Percentiles rank a stretch among this genome's conserved stretches.
Conservation (phyloP, 192 early-diverging fungal genomes). For the Entomortierella parvispora region DNA sequence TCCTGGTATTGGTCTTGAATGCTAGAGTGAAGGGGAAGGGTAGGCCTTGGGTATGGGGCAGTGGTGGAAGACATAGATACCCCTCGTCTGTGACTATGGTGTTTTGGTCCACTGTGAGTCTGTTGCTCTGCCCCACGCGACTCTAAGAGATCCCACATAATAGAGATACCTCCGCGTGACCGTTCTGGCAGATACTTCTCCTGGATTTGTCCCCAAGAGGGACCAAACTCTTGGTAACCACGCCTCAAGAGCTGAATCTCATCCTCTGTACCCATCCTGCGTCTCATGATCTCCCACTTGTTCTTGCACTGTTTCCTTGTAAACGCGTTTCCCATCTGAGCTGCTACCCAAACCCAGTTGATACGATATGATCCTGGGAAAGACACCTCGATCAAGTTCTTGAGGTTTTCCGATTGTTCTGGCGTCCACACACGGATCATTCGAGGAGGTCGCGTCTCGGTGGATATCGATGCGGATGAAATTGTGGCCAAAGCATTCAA, state of each 20-base stretch:
- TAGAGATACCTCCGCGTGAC: slow-evolving; percentile 35
- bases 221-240: slow-evolving; percentile 44
- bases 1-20: neutral
- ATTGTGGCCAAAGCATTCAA: neutral
- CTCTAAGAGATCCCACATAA: slow-evolving; percentile 46
- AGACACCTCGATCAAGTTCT: slow-evolving; percentile 40
- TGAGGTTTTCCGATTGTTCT: slow-evolving; percentile 41
- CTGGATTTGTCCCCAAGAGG: slow-evolving; percentile 49
- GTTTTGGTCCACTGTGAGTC: slow-evolving; percentile 2
- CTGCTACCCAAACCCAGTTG: slow-evolving; percentile 51
- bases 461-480: neutral
- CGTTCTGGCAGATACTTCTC: slow-evolving; percentile 46
- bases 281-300: slow-evolving; percentile 51
- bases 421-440: slow-evolving; percentile 47
- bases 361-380: slow-evolving; percentile 48
- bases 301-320: slow-evolving; percentile 52
- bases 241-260: slow-evolving; percentile 29
- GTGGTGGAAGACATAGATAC: neutral
- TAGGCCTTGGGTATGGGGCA: no score
- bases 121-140: slow-evolving; percentile 24
- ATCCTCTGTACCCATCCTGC: slow-evolving; percentile 39
- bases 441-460: slow-evolving; percentile 7
- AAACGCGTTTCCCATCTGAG: slow-evolving; percentile 46
- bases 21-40: neutral
- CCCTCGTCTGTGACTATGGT: slow-evolving; percentile 3